phyloP scores from a whole-genome alignment of 805 yeast genomes.

The Suhomyces sp. region DNA sequence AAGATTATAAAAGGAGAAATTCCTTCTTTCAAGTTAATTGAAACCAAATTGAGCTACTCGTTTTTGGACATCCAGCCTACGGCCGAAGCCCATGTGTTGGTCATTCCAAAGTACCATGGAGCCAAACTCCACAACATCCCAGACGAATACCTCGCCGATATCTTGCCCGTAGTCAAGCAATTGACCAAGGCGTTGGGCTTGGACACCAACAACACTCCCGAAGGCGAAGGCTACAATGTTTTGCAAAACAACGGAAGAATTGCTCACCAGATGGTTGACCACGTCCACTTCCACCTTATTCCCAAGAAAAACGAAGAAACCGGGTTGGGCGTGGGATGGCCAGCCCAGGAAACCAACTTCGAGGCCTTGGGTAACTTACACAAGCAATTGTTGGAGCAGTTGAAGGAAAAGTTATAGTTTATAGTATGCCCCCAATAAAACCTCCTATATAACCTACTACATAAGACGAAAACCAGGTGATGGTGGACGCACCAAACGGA shows the following conservation, averaged over 20 bases:
- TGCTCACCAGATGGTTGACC: conserved; percentile 95
- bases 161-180: conserved; percentile 85
- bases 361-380: conserved; percentile 67
- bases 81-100: conserved; percentile 80
- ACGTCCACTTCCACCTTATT: conserved; percentile 94
- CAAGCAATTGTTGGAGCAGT: conserved; percentile 44
- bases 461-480: conserved; percentile 48
- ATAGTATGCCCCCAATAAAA: conserved; percentile 43
- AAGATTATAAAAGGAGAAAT: conserved; percentile 94
- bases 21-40: conserved; percentile 87
- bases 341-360: conserved; percentile 77
- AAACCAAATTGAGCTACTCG: conserved; percentile 76
- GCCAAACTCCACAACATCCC: conserved; percentile 90
- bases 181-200: conserved; percentile 70
- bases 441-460: conserved; percentile 44
- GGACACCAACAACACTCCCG: conserved; percentile 57
- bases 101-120: conserved; percentile 93
- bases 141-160: conserved; percentile 82
- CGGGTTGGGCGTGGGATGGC: conserved; percentile 93
- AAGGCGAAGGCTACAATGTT: conserved; percentile 78
- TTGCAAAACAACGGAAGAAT: conserved; percentile 91
- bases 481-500: conserved; percentile 89
- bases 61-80: conserved; percentile 94
- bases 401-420: conserved; percentile 15
- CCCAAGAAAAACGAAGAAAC: conserved; percentile 74